These are phyloP conservation scores for Rhizophlyctis rosea DNA, from an alignment of 192 early-diverging fungal genomes.

Conservation along the genomic window DNA sequence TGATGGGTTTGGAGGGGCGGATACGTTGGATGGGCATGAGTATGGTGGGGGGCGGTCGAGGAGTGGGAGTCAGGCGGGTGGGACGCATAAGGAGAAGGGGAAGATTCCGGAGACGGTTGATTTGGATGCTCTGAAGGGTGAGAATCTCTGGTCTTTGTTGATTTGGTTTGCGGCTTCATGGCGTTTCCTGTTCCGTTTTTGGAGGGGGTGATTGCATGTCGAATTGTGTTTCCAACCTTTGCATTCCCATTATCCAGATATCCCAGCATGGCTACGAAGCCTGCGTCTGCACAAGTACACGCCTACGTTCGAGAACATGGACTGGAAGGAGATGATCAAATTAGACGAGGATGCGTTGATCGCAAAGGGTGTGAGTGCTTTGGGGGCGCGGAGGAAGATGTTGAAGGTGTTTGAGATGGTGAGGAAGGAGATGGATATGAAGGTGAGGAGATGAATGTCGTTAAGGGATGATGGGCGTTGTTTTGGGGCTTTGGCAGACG, in stretches of 20 bases:
- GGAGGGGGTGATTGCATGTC: too few relatives aligned
- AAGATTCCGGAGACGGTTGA: slow-evolving; percentile 72
- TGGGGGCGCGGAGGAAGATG: slow-evolving; percentile 95
- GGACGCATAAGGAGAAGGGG: slow-evolving; percentile 65
- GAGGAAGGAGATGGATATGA: slow-evolving; percentile 33
- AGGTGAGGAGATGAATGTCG: slow-evolving; percentile 22
- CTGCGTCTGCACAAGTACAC: slow-evolving; percentile 97
- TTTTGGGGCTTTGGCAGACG: too few relatives aligned
- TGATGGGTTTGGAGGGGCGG: slow-evolving; percentile 25
- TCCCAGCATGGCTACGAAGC: slow-evolving; percentile 88
- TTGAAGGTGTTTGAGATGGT: slow-evolving; percentile 93
- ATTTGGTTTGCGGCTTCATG: background rate
- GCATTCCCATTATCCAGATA: slow-evolving; percentile 55
- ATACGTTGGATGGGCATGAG: slow-evolving; percentile 8
- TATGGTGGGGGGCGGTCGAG: background rate
- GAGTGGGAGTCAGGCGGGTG: slow-evolving; percentile 13
- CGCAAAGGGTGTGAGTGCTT: slow-evolving; percentile 81
- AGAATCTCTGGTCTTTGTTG: too few relatives aligned
- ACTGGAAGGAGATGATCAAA: slow-evolving; percentile 87
- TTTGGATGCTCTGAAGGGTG: slow-evolving; percentile 70
- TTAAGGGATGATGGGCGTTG: too few relatives aligned
- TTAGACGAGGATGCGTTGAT: slow-evolving; percentile 79
- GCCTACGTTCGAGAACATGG: slow-evolving; percentile 76
- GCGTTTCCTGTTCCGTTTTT: too few relatives aligned
- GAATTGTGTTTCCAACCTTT: too few relatives aligned